These are phyloP conservation scores for Clausena lansium DNA, from an alignment of 345 rosid species.

Conservation along the genomic window DNA sequence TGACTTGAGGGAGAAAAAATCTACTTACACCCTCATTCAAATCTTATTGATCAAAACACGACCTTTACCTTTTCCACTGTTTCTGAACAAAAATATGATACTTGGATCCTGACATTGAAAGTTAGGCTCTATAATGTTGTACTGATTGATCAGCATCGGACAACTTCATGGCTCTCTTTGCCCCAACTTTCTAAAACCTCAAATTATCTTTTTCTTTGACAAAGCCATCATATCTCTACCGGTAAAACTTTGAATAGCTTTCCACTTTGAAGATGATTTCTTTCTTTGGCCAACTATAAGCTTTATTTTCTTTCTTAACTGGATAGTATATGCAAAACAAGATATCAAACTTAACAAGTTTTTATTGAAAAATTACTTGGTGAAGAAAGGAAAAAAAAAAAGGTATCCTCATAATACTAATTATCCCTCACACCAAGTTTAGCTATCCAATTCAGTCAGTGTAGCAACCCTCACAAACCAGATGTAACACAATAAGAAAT, in stretches of 20 bases:
- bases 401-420: conserved; percentile 33
- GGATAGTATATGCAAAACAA: conserved; percentile 67
- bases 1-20: conserved; percentile 1
- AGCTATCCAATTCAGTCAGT: conserved; percentile 32
- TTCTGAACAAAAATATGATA: conserved; percentile 50
- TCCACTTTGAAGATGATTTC: conserved; percentile 62
- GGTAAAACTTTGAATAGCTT: conserved; percentile 61
- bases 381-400: conserved; percentile 15
- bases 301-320: conserved; percentile 70
- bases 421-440: conserved; percentile 27
- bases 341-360: conserved; percentile 51
- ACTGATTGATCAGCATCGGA: conserved; percentile 57
- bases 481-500: conserved; percentile 28
- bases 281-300: conserved; percentile 76
- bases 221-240: conserved; percentile 59
- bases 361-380: conserved; percentile 24
- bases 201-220: conserved; percentile 48
- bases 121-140: conserved; percentile 47
- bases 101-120: conserved; percentile 47
- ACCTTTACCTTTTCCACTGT: conserved; percentile 50
- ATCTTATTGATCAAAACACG: conserved; percentile 34
- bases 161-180: conserved; percentile 62
- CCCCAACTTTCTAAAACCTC: conserved; percentile 61
- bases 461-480: conserved; percentile 37
- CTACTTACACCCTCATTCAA: conserved; percentile 30